phyloP scores from a whole-genome alignment of 78 protist genomes.

The Capsaspora owczarzaki region DNA sequence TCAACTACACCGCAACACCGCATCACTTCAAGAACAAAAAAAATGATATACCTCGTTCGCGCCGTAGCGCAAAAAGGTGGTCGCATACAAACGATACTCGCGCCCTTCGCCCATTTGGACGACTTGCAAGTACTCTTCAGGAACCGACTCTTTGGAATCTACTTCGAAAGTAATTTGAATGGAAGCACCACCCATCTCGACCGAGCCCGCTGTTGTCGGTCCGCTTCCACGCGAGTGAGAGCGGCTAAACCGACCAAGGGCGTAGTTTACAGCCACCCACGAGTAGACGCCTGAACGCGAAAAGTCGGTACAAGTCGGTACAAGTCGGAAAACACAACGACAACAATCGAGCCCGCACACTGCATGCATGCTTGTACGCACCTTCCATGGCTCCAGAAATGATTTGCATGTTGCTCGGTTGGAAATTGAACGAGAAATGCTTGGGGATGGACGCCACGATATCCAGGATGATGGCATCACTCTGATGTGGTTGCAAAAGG shows the following conservation, averaged over 20 bases:
- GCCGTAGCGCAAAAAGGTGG: neutral
- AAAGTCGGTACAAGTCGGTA: neutral
- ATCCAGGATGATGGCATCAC: neutral
- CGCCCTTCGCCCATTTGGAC: neutral
- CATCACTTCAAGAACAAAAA: no score
- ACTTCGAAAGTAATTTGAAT: neutral
- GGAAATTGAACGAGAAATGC: neutral
- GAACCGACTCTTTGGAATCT: neutral
- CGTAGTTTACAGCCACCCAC: slow-evolving; percentile 3
- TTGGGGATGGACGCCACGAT: neutral
- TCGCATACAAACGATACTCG: neutral
- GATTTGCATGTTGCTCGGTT: neutral
- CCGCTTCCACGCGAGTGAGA: neutral
- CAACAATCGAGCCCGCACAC: neutral
- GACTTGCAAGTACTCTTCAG: neutral
- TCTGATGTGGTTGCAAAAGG: neutral
- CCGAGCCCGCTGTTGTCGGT: neutral
- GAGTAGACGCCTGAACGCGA: neutral
- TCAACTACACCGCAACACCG: no score
- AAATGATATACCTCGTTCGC: neutral
- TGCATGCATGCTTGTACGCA: neutral
- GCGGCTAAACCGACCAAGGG: neutral
- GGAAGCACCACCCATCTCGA: slow-evolving; percentile 6
- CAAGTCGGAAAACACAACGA: neutral
- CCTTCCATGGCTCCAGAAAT: neutral